Evolutionary conservation across 116 monocot species (phyloP).

Genomic region (Trichopus zeylanicus): DNA sequence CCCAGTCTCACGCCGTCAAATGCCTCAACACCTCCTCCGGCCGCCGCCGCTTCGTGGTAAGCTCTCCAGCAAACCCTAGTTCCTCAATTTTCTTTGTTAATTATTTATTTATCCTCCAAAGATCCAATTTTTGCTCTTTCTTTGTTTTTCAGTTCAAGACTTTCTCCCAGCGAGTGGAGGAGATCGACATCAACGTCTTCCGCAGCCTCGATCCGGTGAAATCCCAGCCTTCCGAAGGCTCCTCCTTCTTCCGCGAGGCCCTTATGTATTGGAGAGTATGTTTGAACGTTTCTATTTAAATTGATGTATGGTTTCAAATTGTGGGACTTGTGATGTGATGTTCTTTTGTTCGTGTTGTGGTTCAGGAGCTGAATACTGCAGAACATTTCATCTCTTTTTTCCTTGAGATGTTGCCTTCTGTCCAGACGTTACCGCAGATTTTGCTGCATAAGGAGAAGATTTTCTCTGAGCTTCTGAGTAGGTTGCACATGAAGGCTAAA

Average conservation of each 20-base stretch:
- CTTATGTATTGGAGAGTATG: constrained; percentile 84
- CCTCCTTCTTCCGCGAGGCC: constrained; percentile 77
- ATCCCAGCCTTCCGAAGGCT: constrained; percentile 49
- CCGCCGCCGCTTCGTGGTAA: constrained; percentile 64
- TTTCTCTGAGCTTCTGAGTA: constrained; percentile 49
- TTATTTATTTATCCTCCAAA: background rate
- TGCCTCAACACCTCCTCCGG: constrained; percentile 69
- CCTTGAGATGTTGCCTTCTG: constrained; percentile 70
- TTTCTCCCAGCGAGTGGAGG: constrained; percentile 60
- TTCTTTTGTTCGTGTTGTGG: background rate
- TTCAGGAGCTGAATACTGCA: constrained; percentile 81
- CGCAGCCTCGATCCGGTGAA: constrained; percentile 51
- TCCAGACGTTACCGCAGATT: constrained; percentile 83
- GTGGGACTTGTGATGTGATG: background rate
- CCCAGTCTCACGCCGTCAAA: constrained; percentile 47
- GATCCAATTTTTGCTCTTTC: background rate
- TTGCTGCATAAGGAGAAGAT: constrained; percentile 72
- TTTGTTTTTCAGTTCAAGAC: constrained; percentile 85
- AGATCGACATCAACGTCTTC: constrained; percentile 86
- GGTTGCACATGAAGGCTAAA: constrained; percentile 51
- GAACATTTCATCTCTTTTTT: constrained; percentile 92
- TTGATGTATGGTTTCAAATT: background rate
- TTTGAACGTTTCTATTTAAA: background rate
- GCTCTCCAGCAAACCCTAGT: background rate
- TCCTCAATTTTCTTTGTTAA: background rate